phyloP scores from a whole-genome alignment of 345 rosid species.

The Salix caprea region DNA sequence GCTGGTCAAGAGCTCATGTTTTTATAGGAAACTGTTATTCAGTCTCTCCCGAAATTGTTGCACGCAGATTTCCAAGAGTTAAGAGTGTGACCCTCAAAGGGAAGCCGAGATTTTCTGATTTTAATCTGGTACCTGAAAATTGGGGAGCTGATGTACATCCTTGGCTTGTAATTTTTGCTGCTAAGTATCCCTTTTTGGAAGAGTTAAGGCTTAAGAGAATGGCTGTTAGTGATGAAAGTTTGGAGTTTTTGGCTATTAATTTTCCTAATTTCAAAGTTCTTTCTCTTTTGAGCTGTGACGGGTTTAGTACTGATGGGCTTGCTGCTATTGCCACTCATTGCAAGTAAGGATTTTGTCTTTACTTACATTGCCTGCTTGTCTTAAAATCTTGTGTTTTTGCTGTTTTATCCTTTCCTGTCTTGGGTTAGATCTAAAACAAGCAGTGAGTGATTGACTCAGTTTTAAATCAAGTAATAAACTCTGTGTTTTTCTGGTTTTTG shows the following conservation, averaged over 20 bases:
- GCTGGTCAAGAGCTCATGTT: constrained; percentile 54
- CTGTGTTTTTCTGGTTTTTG: background rate
- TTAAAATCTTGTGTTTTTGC: background rate
- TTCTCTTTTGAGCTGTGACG: constrained; percentile 62
- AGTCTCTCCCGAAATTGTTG: constrained; percentile 54
- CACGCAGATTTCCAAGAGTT: constrained; percentile 50
- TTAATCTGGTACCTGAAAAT: constrained; percentile 55
- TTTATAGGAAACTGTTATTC: constrained; percentile 77
- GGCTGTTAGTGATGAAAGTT: constrained; percentile 56
- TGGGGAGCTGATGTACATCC: constrained; percentile 67
- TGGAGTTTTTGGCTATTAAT: constrained; percentile 47
- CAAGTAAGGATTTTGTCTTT: constrained; percentile 35
- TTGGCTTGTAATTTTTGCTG: constrained; percentile 57
- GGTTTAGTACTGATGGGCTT: constrained; percentile 59
- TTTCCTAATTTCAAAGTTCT: constrained; percentile 51
- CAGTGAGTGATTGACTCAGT: background rate
- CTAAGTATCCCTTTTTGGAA: constrained; percentile 48
- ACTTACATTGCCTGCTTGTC: background rate
- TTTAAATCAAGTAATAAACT: background rate
- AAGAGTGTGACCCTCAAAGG: constrained; percentile 60
- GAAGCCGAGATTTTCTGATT: constrained; percentile 68
- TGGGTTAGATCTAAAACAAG: constrained; percentile 4
- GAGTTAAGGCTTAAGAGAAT: constrained; percentile 65
- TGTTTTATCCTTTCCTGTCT: background rate
- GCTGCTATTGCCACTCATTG: constrained; percentile 52